Conservation (phyloP, 2,329 filamentous ascomycete genomes). For the Juglanconis sp. region DNA sequence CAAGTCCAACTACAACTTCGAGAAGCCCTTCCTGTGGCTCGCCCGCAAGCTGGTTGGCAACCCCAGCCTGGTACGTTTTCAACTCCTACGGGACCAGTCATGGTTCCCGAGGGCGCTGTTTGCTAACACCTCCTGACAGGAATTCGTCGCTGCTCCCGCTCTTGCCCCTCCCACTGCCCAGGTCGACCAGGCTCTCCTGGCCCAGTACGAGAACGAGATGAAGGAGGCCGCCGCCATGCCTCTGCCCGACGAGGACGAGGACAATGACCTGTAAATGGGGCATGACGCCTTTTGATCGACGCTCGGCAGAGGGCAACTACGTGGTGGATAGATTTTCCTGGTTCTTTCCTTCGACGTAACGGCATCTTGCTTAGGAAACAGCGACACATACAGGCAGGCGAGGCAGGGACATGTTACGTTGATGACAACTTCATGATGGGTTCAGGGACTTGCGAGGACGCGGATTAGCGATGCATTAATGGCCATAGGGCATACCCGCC, state of each 20-base stretch:
- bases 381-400: constrained; percentile 17
- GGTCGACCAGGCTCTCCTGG: constrained; percentile 80
- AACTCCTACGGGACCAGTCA: constrained; percentile 1
- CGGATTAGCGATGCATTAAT: constrained; percentile 18
- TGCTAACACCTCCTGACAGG: constrained; percentile 51
- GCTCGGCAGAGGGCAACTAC: constrained; percentile 3
- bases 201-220: constrained; percentile 88
- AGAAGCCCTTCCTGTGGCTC: constrained; percentile 99
- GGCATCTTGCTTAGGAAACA: constrained; percentile 20
- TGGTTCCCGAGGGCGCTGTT: neutral
- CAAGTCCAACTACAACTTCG: constrained; percentile 99
- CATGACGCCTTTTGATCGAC: neutral
- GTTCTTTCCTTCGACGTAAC: constrained; percentile 16
- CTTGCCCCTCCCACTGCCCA: constrained; percentile 89
- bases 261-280: constrained; percentile 58
- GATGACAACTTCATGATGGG: constrained; percentile 15
- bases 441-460: constrained; percentile 16
- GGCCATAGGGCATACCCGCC: constrained; percentile 11
- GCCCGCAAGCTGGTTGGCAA: constrained; percentile 98
- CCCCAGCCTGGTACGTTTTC: constrained; percentile 66
- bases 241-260: constrained; percentile 91
- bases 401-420: constrained; percentile 15
- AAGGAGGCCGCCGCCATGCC: constrained; percentile 73
- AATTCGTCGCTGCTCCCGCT: constrained; percentile 93
- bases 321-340: constrained; percentile 19